Evolutionary conservation across 2,329 filamentous ascomycete genomes (phyloP), one percentile per base, ranked within the genome.

Genomic region (Pseudocercospora crystallina): DNA sequence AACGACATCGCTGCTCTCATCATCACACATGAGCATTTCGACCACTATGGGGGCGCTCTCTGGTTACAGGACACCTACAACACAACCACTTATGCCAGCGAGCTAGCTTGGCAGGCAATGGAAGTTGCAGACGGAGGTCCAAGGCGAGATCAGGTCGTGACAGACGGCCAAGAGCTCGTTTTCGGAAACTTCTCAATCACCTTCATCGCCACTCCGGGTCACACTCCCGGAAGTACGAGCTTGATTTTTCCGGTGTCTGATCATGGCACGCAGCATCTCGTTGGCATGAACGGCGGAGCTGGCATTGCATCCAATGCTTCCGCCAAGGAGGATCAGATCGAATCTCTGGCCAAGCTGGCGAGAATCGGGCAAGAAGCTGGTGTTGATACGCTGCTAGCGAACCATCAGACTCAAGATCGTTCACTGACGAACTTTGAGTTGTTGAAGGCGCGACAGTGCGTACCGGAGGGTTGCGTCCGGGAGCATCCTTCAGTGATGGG

Each of bases 1-100:
- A 26, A 34, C 11, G 48, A 56, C 32, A 56, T 58, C 41, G 53
- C 47, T 13, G 37, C 34, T 26, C 41, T 56, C 14, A 36, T 56
- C 20, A 47, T 58, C 13, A 58, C 53, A 9, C 53, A 56, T 15
- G 53, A 58, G 41, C 53, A 58, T 31, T 37, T 46, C 9, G 53
- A 58, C 30, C 49, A 58, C 31, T 56, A 53, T 31, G 53, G 56
- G 17, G 53, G 56, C 5, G 49, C 49, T 5, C 42, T 15, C 10
- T 58, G 48, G 41, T 29, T 58, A 14, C 53, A 58, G 37, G 49
- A 56, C 15, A 50, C 38, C 5, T 58, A 40, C 29, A 29, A 38
- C 17, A 30, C 47, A 5, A 35, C 46, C 1, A 49, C 49, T 2
- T 56, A 53, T 26, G 50, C 49, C 15, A 50, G 52, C 5, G 47